Conservation (phyloP, 2,329 filamentous ascomycete species). For the Macrophomina tecta region DNA sequence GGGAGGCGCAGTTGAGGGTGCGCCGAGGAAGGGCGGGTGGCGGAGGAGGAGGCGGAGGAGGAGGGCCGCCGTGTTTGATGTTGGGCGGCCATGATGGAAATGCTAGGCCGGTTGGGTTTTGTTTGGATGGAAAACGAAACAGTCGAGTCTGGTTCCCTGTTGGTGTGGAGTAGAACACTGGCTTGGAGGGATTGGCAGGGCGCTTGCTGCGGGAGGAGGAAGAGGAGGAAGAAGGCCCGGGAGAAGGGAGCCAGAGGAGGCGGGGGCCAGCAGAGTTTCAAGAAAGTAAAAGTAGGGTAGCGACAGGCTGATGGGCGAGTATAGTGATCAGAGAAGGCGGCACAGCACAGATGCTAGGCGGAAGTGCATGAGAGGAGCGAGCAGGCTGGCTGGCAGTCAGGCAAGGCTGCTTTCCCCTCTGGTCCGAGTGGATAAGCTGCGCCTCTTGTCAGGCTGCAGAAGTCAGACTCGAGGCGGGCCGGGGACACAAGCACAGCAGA, state of each 20-base stretch:
- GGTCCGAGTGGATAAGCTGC: background rate
- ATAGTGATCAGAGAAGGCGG: background rate
- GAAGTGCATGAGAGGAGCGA: no score
- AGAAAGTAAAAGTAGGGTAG: constrained; percentile 22
- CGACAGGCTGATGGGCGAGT: constrained; percentile 10
- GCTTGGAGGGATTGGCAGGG: constrained; percentile 5
- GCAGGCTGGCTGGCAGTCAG: background rate
- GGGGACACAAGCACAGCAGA: constrained; percentile 19
- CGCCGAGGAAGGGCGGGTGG: background rate
- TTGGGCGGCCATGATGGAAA: constrained; percentile 2
- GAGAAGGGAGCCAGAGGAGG: background rate
- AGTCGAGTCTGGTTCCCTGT: background rate
- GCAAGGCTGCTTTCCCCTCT: no score
- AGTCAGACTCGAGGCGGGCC: constrained; percentile 3
- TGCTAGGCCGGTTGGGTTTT: background rate
- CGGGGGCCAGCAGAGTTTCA: constrained; percentile 13
- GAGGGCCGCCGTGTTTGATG: background rate
- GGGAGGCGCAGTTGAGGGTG: constrained; percentile 25
- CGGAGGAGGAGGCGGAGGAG: background rate
- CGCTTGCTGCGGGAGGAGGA: background rate
- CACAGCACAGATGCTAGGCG: background rate
- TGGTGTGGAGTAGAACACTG: background rate
- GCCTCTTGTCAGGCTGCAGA: constrained; percentile 11
- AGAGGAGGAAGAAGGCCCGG: background rate
- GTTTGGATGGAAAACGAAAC: background rate